A percentile compares a stretch with the other conserved stretches of the same genome.
These are phyloP conservation scores for Leccinum griseonigrum DNA, from an alignment of 1,284 basidiomycete species.

Conservation along the genomic window DNA sequence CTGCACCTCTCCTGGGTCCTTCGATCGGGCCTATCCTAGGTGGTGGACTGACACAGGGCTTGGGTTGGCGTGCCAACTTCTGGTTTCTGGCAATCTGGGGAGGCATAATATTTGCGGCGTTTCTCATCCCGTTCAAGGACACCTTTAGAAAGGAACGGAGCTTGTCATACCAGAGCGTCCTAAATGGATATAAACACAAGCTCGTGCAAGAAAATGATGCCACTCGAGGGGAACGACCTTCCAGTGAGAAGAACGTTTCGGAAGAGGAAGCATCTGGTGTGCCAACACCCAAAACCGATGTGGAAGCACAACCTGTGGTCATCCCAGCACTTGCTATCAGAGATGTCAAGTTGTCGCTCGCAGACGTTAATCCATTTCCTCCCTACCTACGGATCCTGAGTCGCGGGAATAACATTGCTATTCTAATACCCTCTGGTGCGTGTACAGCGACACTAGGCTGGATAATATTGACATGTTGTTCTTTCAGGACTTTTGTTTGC, in stretches of 20 bases:
- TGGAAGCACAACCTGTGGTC: slow-evolving; percentile 21
- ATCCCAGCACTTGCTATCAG: slow-evolving; percentile 35
- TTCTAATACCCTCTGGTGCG: slow-evolving; percentile 24
- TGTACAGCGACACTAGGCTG: background rate
- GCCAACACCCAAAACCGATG: slow-evolving; percentile 8
- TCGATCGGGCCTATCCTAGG: slow-evolving; percentile 71
- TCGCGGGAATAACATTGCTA: slow-evolving; percentile 19
- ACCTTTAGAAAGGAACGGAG: slow-evolving; percentile 81
- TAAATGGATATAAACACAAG: slow-evolving; percentile 27
- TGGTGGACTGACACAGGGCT: slow-evolving; percentile 67
- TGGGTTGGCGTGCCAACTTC: slow-evolving; percentile 79
- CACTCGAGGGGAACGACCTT: slow-evolving; percentile 6
- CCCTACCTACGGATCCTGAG: slow-evolving; percentile 17
- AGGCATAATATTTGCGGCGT: slow-evolving; percentile 53
- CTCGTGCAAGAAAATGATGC: slow-evolving; percentile 10
- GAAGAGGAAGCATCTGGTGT: background rate
- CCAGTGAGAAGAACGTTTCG: slow-evolving; percentile 3
- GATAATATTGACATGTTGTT: slow-evolving; percentile 56
- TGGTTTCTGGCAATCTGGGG: slow-evolving; percentile 78
- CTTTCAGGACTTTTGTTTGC: slow-evolving; percentile 62
- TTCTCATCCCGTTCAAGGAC: slow-evolving; percentile 73
- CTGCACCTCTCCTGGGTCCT: slow-evolving; percentile 58
- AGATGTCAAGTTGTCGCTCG: slow-evolving; percentile 16
- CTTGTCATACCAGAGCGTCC: slow-evolving; percentile 53
- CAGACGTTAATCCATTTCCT: slow-evolving; percentile 25